phyloP scores from a whole-genome alignment of 2,329 filamentous ascomycete genomes.

The Colletotrichum theobromicola region DNA sequence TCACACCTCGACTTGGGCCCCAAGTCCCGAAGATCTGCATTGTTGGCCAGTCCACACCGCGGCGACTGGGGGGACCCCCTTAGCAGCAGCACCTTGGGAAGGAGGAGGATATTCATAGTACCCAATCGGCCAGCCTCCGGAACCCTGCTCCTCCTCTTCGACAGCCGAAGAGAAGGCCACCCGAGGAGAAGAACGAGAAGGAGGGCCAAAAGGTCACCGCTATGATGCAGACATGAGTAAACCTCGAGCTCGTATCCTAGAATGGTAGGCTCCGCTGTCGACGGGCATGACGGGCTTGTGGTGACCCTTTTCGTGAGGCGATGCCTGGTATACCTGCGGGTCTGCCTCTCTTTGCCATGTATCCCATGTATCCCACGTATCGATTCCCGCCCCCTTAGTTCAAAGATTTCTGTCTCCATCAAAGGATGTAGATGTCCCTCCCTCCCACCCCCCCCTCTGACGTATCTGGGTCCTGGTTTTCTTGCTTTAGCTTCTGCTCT shows the following conservation, averaged over 20 bases:
- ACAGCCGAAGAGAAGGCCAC: not conserved
- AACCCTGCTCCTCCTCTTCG: slow-evolving; percentile 7
- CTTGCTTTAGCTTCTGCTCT: slow-evolving; percentile 12
- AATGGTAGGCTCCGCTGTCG: slow-evolving; percentile 19
- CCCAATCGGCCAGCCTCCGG: slow-evolving; percentile 21
- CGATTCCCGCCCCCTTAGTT: slow-evolving; percentile 12
- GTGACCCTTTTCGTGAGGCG: slow-evolving; percentile 15
- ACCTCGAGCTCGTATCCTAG: slow-evolving; percentile 22
- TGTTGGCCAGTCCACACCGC: slow-evolving; percentile 8
- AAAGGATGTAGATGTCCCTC: not conserved
- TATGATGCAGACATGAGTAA: slow-evolving; percentile 18
- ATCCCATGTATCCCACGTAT: slow-evolving; percentile 14
- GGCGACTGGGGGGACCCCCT: not conserved
- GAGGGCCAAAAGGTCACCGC: slow-evolving; percentile 5
- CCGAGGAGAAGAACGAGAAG: not conserved
- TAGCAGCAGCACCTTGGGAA: not conserved
- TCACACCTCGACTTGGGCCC: not conserved
- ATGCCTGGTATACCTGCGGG: slow-evolving; percentile 13
- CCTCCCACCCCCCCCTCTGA: slow-evolving; percentile 11
- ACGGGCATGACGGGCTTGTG: slow-evolving; percentile 16
- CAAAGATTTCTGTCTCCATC: slow-evolving; percentile 19
- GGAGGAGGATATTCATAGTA: slow-evolving; percentile 17
- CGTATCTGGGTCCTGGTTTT: slow-evolving; percentile 17
- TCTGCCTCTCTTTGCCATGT: slow-evolving; percentile 5
- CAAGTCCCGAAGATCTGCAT: slow-evolving; percentile 14